Evolutionary conservation across 2,329 filamentous ascomycete genomes (phyloP), one percentile per base, ranked within the genome.

Genomic region (Aureobasidium sp.): DNA sequence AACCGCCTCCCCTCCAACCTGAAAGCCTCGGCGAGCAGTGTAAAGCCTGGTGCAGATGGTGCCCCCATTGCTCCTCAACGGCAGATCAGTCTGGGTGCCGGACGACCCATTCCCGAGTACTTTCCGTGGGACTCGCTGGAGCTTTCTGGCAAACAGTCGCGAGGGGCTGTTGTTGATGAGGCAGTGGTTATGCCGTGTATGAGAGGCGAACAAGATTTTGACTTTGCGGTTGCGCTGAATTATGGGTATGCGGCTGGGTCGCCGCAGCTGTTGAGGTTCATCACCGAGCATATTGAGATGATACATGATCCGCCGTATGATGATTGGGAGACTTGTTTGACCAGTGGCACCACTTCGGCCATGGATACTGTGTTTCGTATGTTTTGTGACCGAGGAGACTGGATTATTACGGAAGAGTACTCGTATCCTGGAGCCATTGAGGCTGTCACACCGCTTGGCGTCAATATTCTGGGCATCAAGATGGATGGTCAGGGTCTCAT

Each of bases 291-390:
- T 56, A 63, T 69, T 1, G 65, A 68, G 39, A 51, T 71, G 6
- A 64, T 73, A 17, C 70, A 73, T 36, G 52, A 70, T 20, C 71
- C 71, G 9, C 69, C 67, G 4, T 72, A 73, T 56, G 49, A 62
- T 11, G 70, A 73, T 45, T 73, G 71, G 71, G 66, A 69, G 31
- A 63, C 63, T 22, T 66, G 64, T 47, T 48, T 73, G 39, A 73
- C 70, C 0, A 67, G 67, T 61, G 71, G 71, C 0, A 70, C 65
- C 3, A 72, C 71, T 2, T 69, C 69, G n/a, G 71, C 70, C 4
- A 59, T 73, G 14, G 70, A 73, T 8, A 67, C 70, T 1, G 65
- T 66, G 3, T 63, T 73, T 3, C 70, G 69, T 2, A 69, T 70
- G 53, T 69, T 73, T 34, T 68, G 65, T 47, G 61, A 69, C 5